Conservation (phyloP, 2,329 filamentous ascomycete genomes). For the Neopestalotiopsis sp. region DNA sequence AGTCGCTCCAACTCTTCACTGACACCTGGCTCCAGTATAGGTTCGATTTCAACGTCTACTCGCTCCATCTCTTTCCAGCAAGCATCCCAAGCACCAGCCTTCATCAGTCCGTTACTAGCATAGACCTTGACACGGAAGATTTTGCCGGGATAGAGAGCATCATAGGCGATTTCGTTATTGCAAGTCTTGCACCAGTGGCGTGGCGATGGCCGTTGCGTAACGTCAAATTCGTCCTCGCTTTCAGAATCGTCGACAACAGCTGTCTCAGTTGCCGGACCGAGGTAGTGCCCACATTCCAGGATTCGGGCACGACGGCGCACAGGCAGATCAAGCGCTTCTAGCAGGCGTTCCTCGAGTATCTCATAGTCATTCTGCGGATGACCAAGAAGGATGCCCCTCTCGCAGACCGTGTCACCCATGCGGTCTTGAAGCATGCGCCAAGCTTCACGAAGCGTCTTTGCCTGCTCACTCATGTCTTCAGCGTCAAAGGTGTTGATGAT, state of each 20-base stretch:
- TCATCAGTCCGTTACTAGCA: slow-evolving; percentile 93
- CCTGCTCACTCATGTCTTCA: slow-evolving; percentile 40
- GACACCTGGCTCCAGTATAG: slow-evolving; percentile 67
- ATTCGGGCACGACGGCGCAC: slow-evolving; percentile 69
- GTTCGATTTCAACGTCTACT: slow-evolving; percentile 91
- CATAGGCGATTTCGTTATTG: slow-evolving; percentile 59
- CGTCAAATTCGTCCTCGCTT: slow-evolving; percentile 50
- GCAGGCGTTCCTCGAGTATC: slow-evolving; percentile 75
- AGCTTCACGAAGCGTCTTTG: slow-evolving; percentile 62
- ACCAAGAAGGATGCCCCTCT: slow-evolving; percentile 75
- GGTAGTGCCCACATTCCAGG: slow-evolving; percentile 78
- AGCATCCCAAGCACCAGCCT: slow-evolving; percentile 87
- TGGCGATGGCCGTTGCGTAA: slow-evolving; percentile 42
- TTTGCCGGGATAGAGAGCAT: slow-evolving; percentile 57
- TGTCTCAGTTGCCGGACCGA: slow-evolving; percentile 63
- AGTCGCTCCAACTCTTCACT: slow-evolving; percentile 67
- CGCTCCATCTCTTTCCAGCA: slow-evolving; percentile 98
- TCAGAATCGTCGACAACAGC: slow-evolving; percentile 49
- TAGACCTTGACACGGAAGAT: slow-evolving; percentile 86
- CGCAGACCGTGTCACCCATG: slow-evolving; percentile 73
- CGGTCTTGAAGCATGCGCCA: slow-evolving; percentile 74
- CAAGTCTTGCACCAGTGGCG: slow-evolving; percentile 64
- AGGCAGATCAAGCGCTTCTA: slow-evolving; percentile 77
- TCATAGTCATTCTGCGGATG: slow-evolving; percentile 84
- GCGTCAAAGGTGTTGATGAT: slow-evolving; percentile 51